Conservation (phyloP, 148 eudicot genomes). For the Diospyros lotus region DNA sequence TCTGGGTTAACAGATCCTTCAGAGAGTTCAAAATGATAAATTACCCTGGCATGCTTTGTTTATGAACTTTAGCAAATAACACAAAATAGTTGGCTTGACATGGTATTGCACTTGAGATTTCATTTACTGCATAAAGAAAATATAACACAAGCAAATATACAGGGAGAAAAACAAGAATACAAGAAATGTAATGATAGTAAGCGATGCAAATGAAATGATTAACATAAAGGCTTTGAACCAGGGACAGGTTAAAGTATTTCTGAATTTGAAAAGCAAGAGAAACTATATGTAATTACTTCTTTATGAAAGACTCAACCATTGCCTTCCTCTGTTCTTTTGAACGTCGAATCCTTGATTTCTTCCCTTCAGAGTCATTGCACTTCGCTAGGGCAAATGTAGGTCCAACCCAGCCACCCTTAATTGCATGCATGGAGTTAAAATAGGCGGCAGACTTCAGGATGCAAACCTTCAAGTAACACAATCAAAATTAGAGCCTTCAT, state of each 20-base stretch:
- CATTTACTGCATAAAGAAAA: too few species aligned
- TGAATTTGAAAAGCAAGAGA: neutral
- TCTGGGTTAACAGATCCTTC: too few species aligned
- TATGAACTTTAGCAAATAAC: too few species aligned
- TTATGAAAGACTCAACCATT: slow-evolving; percentile 77
- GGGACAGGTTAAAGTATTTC: neutral
- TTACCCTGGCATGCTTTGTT: too few species aligned
- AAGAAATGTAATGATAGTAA: too few species aligned
- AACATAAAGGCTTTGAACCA: neutral
- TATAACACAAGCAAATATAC: too few species aligned
- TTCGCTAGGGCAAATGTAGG: slow-evolving; percentile 72
- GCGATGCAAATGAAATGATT: too few species aligned
- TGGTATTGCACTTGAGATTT: neutral
- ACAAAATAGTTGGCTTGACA: too few species aligned
- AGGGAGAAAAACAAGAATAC: too few species aligned
- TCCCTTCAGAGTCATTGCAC: slow-evolving; percentile 54
- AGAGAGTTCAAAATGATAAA: too few species aligned
- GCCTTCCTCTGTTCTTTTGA: slow-evolving; percentile 92
- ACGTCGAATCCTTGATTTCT: slow-evolving; percentile 62
- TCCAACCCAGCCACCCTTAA: slow-evolving; percentile 68
- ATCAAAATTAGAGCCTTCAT: neutral
- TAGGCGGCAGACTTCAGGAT: slow-evolving; percentile 8
- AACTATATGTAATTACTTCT: slow-evolving; percentile 38
- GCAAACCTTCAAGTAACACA: slow-evolving; percentile 14
- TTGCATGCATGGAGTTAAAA: slow-evolving; percentile 46